Conservation (phyloP, 495 filamentous ascomycete genomes). For the Aspergillus coremiiformis region DNA sequence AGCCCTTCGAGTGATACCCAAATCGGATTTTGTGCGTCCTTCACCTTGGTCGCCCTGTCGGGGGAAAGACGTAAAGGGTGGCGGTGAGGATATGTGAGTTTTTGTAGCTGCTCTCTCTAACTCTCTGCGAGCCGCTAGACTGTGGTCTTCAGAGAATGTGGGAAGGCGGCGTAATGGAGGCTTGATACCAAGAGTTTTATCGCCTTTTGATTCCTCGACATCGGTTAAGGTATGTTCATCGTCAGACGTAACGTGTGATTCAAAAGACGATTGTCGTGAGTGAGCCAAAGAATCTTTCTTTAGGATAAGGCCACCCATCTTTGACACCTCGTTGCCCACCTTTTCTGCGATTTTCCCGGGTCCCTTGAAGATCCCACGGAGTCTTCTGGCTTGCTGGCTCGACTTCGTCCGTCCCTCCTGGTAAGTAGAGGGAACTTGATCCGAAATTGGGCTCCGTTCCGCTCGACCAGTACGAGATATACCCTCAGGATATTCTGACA, state of each 20-base stretch:
- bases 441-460: conserved; percentile 29
- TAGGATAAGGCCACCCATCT: conserved; percentile 48
- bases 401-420: conserved; percentile 18
- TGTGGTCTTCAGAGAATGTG: conserved; percentile 30
- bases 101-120: conserved; percentile 27
- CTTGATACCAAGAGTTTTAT: conserved; percentile 24
- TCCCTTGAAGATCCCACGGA: conserved; percentile 50
- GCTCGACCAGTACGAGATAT: conserved; percentile 13
- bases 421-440: conserved; percentile 23
- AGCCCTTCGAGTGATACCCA: conserved; percentile 12
- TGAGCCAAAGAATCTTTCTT: conserved; percentile 39
- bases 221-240: conserved; percentile 38
- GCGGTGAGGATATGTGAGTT: conserved; percentile 34
- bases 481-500: conserved; percentile 9
- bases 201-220: conserved; percentile 26
- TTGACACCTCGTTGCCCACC: conserved; percentile 50
- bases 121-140: conserved; percentile 24
- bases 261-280: conserved; percentile 35
- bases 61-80: conserved; percentile 44
- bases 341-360: conserved; percentile 44
- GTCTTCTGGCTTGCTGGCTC: conserved; percentile 21
- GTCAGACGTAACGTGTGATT: conserved; percentile 32
- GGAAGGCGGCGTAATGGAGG: conserved; percentile 27
- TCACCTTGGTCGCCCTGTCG: conserved; percentile 29
- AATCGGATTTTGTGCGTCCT: conserved; percentile 15